phyloP scores from a whole-genome alignment of 2,329 filamentous ascomycete species.

The Zymoseptoria tritici region DNA sequence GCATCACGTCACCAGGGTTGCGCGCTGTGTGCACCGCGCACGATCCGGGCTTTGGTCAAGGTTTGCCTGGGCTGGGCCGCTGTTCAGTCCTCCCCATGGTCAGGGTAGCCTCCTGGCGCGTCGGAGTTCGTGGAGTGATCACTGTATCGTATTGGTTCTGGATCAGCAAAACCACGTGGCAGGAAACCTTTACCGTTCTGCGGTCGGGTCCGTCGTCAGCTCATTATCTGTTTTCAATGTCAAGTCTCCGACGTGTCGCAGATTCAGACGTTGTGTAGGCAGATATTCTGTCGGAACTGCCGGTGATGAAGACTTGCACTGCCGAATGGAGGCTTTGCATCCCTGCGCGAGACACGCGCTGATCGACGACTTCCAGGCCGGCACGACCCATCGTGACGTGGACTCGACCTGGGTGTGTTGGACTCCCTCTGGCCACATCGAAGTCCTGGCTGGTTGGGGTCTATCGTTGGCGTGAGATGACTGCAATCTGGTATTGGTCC shows the following conservation, averaged over 20 bases:
- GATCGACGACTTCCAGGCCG: background rate
- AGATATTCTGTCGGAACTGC: background rate
- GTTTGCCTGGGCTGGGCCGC: background rate
- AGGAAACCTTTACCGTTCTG: background rate
- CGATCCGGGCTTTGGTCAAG: background rate
- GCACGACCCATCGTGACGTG: conserved; percentile 1
- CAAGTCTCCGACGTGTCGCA: background rate
- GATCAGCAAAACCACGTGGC: background rate
- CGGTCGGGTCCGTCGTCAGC: too few relatives aligned
- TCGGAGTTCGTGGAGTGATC: background rate
- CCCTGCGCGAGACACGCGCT: background rate
- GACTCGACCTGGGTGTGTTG: conserved; percentile 8
- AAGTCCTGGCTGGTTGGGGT: too few relatives aligned
- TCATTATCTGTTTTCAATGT: background rate
- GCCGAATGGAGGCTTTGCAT: background rate
- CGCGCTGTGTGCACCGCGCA: background rate
- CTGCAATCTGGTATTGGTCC: background rate
- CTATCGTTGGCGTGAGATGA: background rate
- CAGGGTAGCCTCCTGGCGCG: background rate
- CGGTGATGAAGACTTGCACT: background rate
- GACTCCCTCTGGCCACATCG: too few relatives aligned
- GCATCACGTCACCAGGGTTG: background rate
- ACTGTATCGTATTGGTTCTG: background rate
- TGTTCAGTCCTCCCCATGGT: background rate
- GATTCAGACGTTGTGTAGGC: background rate